Conservation (phyloP, 208 protist species). For the Leishmania amazonensis region DNA sequence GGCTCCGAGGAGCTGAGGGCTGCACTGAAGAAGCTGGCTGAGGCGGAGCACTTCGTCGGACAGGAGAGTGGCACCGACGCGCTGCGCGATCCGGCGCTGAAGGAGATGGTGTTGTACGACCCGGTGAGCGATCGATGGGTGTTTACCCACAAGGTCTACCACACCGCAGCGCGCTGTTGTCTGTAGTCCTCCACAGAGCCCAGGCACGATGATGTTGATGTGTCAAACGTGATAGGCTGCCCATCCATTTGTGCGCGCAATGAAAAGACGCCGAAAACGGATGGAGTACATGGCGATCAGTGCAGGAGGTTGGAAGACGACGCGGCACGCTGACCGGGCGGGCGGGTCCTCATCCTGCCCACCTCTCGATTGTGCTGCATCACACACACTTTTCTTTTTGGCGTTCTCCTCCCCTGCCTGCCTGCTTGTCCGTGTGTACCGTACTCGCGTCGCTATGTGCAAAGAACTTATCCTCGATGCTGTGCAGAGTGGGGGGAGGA, state of each 20-base stretch:
- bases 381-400: background rate
- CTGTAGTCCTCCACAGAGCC: constrained; percentile 25
- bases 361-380: background rate
- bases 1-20: constrained; percentile 32
- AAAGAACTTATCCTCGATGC: background rate
- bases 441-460: background rate
- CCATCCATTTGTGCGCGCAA: background rate
- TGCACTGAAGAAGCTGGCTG: constrained; percentile 57
- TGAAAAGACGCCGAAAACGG: background rate
- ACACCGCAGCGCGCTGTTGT: constrained; percentile 62
- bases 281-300: background rate
- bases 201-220: background rate
- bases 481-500: background rate
- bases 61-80: constrained; percentile 50
- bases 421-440: background rate
- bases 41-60: constrained; percentile 55
- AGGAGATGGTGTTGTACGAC: constrained; percentile 82
- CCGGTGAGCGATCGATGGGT: constrained; percentile 75
- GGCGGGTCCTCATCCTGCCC: background rate
- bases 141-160: constrained; percentile 67
- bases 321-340: background rate
- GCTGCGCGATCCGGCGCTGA: constrained; percentile 46
- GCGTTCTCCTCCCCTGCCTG: background rate
- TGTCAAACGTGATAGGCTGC: background rate
- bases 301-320: background rate